Percentiles rank a stretch among this genome's conserved stretches.
phyloP scores from a whole-genome alignment of 1,284 basidiomycete species.

The Stygiomarasmius scandens region DNA sequence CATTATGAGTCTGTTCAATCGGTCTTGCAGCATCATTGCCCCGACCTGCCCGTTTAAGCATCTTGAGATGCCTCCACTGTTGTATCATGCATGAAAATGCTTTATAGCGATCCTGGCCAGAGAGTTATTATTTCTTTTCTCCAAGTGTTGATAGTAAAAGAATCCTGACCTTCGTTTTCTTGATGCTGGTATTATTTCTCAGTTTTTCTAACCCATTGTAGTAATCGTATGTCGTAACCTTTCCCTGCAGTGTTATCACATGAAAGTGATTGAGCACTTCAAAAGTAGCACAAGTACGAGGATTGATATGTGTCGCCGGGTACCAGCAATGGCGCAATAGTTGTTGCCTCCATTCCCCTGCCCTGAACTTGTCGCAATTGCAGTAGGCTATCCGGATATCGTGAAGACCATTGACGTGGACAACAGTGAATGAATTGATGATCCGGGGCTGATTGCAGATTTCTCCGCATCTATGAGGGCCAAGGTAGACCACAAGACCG shows the following conservation, averaged over 20 bases:
- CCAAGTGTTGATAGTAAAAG: too few relatives aligned
- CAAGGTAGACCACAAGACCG: constrained; percentile 17
- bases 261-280: too few relatives aligned
- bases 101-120: constrained; percentile 25
- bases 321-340: constrained; percentile 3
- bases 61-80: constrained; percentile 27
- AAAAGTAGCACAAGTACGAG: too few relatives aligned
- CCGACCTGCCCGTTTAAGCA: too few relatives aligned
- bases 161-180: constrained; percentile 20
- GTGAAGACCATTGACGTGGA: too few relatives aligned
- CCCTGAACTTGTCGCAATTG: constrained; percentile 1
- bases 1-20: not conserved
- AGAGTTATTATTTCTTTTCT: too few relatives aligned
- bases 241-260: too few relatives aligned
- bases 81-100: constrained; percentile 18
- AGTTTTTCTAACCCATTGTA: too few relatives aligned
- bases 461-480: constrained; percentile 10
- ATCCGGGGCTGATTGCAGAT: not conserved
- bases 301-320: constrained; percentile 6
- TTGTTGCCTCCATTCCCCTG: constrained; percentile 6
- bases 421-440: constrained; percentile 8
- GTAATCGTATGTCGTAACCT: too few relatives aligned
- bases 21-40: constrained; percentile 18
- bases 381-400: constrained; percentile 12
- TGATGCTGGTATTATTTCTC: constrained; percentile 21